phyloP scores from a whole-genome alignment of 2,329 filamentous ascomycete species.

The Clonostachys chloroleuca region DNA sequence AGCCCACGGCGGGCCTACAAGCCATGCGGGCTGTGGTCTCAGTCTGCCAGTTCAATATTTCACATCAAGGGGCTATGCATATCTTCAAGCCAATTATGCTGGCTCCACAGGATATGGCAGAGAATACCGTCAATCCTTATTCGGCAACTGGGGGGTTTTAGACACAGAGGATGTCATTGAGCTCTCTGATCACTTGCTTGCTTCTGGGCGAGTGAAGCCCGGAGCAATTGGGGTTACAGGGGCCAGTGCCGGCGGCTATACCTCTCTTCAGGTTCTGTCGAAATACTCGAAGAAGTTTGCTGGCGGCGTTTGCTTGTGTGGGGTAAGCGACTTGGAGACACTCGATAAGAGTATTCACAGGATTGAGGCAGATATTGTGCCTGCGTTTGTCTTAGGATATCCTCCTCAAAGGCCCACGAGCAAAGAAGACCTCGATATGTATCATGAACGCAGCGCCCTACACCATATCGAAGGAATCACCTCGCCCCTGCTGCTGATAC shows the following conservation, averaged over 20 bases:
- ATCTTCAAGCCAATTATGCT: slow-evolving; percentile 44
- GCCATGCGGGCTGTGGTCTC: slow-evolving; percentile 34
- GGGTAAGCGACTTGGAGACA: slow-evolving; percentile 43
- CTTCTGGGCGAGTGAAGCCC: slow-evolving; percentile 24
- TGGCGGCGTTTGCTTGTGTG: slow-evolving; percentile 42
- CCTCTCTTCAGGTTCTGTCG: slow-evolving; percentile 41
- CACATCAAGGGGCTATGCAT: slow-evolving; percentile 48
- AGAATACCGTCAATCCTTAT: slow-evolving; percentile 41
- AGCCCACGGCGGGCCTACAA: slow-evolving; percentile 48
- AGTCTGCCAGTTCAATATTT: slow-evolving; percentile 42
- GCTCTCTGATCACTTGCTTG: slow-evolving; percentile 33
- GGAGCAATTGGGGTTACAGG: slow-evolving; percentile 42
- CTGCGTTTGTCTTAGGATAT: slow-evolving; percentile 30
- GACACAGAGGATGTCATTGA: slow-evolving; percentile 46
- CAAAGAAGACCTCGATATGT: slow-evolving; percentile 32
- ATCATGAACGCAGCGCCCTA: slow-evolving; percentile 41
- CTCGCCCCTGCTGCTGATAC: slow-evolving; percentile 48
- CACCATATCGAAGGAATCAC: slow-evolving; percentile 40
- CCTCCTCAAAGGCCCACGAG: slow-evolving; percentile 16
- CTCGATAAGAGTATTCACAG: slow-evolving; percentile 47
- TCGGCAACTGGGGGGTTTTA: slow-evolving; percentile 42
- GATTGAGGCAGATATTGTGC: slow-evolving; percentile 47
- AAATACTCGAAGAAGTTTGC: slow-evolving; percentile 40
- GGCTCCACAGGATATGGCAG: slow-evolving; percentile 47
- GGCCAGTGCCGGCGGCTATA: slow-evolving; percentile 48